phyloP scores from a whole-genome alignment of 768 basidiomycete genomes.

The Suillus ampliporus region DNA sequence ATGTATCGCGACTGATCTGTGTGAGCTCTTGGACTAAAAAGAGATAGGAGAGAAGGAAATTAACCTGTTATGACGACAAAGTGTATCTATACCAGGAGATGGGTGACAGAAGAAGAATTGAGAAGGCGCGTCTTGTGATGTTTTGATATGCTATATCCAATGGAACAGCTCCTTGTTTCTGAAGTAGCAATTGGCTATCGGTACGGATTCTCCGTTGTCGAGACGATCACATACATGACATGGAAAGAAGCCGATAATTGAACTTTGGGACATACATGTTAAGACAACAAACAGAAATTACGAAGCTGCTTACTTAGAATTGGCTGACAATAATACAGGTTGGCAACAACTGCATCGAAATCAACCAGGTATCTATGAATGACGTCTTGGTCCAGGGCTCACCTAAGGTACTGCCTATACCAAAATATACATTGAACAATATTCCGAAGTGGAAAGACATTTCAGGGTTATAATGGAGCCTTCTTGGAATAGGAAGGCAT shows the following conservation, averaged over 20 bases:
- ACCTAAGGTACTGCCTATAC: constrained; percentile 53
- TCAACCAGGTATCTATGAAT: neutral
- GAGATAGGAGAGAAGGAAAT: too few species aligned
- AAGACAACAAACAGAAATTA: neutral
- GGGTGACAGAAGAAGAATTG: too few species aligned
- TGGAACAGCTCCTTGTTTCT: too few species aligned
- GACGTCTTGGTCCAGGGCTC: constrained; percentile 22
- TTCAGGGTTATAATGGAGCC: constrained; percentile 46
- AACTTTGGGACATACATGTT: constrained; percentile 16
- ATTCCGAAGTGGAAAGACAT: constrained; percentile 43
- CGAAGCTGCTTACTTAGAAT: constrained; percentile 58
- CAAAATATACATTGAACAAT: constrained; percentile 51
- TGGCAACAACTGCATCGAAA: constrained; percentile 49
- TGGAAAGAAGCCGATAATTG: constrained; percentile 45
- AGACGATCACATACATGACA: constrained; percentile 37
- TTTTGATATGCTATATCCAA: too few species aligned
- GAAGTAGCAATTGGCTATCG: too few species aligned
- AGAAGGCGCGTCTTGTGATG: too few species aligned
- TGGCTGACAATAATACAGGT: constrained; percentile 86
- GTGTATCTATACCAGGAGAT: too few species aligned
- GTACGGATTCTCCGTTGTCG: too few species aligned
- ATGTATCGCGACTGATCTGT: too few species aligned
- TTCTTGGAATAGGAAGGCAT: constrained; percentile 52
- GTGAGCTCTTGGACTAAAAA: too few species aligned
- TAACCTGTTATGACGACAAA: too few species aligned